Conservation (phyloP, 2,329 filamentous ascomycete genomes). For the Sclerotiophoma versabilis region DNA sequence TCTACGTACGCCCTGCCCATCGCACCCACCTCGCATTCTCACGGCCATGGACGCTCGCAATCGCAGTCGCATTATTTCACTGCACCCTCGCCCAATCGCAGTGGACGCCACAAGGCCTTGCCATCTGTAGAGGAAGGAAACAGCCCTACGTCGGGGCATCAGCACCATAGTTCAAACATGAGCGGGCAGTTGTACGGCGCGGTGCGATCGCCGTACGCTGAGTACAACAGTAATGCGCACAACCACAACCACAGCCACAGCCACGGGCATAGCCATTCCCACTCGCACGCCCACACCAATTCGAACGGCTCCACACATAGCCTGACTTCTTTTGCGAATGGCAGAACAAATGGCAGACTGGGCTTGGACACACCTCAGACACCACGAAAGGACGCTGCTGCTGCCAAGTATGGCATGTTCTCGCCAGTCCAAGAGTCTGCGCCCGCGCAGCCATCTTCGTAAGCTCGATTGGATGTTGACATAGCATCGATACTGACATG, state of each 20-base stretch:
- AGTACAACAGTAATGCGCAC: conserved; percentile 36
- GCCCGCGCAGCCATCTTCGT: conserved; percentile 31
- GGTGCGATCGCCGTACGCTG: conserved; percentile 38
- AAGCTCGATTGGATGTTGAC: conserved; percentile 15
- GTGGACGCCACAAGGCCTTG: conserved; percentile 23
- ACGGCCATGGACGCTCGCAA: conserved; percentile 50
- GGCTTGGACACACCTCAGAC: conserved; percentile 51
- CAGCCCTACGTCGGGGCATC: conserved; percentile 31
- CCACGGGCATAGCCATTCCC: conserved; percentile 35
- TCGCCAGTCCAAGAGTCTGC: conserved; percentile 45
- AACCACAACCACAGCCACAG: conserved; percentile 33
- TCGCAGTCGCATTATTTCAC: conserved; percentile 39
- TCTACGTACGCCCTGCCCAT: conserved; percentile 55
- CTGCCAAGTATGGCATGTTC: conserved; percentile 38
- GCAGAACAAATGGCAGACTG: conserved; percentile 45
- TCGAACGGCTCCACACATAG: conserved; percentile 42
- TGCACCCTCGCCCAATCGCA: conserved; percentile 34
- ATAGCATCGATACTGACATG: neutral
- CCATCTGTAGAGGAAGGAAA: conserved; percentile 33
- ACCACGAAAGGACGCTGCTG: conserved; percentile 17
- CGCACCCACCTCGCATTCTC: conserved; percentile 40
- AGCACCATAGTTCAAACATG: conserved; percentile 44
- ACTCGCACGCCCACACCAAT: conserved; percentile 35
- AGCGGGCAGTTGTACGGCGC: conserved; percentile 43
- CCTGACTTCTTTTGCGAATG: conserved; percentile 39